phyloP scores from a whole-genome alignment of 2,329 filamentous ascomycete genomes.

The Fusarium drepaniforme region DNA sequence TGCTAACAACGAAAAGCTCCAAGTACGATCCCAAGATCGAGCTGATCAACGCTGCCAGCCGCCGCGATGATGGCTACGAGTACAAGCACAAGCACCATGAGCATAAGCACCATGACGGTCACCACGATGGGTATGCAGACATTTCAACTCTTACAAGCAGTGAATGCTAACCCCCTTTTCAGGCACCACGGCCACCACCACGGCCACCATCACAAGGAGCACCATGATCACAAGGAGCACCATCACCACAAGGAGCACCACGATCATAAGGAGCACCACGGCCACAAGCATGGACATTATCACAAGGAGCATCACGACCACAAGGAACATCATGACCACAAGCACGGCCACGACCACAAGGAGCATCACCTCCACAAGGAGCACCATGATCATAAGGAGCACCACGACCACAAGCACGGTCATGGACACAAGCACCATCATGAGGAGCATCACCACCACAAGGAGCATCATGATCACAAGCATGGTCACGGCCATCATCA shows the following conservation, averaged over 20 bases:
- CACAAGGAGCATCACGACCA: neutral
- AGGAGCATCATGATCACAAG: conserved; percentile 16
- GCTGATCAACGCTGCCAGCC: conserved; percentile 14
- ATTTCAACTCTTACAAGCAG: neutral
- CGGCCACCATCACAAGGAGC: neutral
- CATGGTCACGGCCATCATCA: conserved; percentile 5
- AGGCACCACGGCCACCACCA: neutral
- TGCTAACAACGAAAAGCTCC: conserved; percentile 18
- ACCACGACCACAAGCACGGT: neutral
- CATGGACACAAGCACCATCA: neutral
- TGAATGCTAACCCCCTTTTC: neutral
- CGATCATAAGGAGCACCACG: neutral
- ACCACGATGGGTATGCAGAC: neutral
- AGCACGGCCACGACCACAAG: neutral
- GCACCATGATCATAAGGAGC: neutral
- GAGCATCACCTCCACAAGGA: too few species aligned
- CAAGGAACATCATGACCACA: neutral
- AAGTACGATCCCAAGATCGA: conserved; percentile 25
- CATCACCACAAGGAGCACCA: conserved; percentile 3
- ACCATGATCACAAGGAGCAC: neutral
- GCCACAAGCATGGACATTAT: neutral
- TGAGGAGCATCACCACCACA: neutral
- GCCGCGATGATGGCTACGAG: neutral
- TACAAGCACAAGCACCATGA: conserved; percentile 7
- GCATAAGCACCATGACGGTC: conserved; percentile 1